phyloP scores from a whole-genome alignment of 306 rosid genomes.

The Lathyrus aphaca region DNA sequence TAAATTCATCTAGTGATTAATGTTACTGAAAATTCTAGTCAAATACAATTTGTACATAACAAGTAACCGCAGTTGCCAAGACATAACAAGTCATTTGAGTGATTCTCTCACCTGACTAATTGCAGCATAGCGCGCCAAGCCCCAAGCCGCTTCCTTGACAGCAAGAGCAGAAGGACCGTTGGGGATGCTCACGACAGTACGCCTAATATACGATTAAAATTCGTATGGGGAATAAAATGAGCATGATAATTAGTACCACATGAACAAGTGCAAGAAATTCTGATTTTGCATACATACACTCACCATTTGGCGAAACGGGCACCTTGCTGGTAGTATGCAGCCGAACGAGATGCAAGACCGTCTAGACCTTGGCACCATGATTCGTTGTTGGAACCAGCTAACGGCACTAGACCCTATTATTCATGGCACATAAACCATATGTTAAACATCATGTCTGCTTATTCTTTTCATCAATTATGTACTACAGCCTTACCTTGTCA shows the following conservation, averaged over 20 bases:
- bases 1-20: background rate
- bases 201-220: conserved; percentile 2
- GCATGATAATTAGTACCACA: background rate
- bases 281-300: background rate
- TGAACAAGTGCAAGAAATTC: background rate
- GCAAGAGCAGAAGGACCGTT: conserved; percentile 66
- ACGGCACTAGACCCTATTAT: conserved; percentile 68
- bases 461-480: background rate
- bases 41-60: background rate
- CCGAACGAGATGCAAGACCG: conserved; percentile 85
- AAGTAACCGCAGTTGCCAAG: background rate
- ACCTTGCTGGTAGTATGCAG: conserved; percentile 92
- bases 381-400: conserved; percentile 77
- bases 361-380: conserved; percentile 98
- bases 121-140: conserved; percentile 97
- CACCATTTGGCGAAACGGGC: conserved; percentile 88
- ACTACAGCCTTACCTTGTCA: conserved; percentile 62
- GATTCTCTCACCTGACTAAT: conserved; percentile 65
- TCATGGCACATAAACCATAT: conserved; percentile 1
- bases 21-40: background rate
- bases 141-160: conserved; percentile 63
- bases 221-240: background rate
- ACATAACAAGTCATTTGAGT: background rate
- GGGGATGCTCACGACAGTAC: conserved; percentile 25
- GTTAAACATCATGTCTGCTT: background rate